These are phyloP conservation scores for Papiliotrema terrestris DNA, from an alignment of 1,284 basidiomycete species.

Conservation along the genomic window DNA sequence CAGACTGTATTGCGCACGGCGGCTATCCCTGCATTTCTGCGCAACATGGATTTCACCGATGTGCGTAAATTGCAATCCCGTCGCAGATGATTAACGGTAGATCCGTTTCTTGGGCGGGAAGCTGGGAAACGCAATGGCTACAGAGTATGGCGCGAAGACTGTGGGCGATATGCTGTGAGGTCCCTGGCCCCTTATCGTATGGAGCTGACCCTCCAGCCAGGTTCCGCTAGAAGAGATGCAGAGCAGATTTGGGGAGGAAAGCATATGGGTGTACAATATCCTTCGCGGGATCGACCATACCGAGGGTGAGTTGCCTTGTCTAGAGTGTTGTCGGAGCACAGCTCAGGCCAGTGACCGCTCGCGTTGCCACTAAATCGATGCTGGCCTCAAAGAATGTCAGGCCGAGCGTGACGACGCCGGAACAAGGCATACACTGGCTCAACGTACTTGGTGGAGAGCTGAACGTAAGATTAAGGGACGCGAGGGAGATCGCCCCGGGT, in stretches of 20 bases:
- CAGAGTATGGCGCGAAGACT: constrained; percentile 80
- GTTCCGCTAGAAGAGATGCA: constrained; percentile 54
- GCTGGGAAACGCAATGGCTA: constrained; percentile 79
- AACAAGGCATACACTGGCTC: constrained; percentile 85
- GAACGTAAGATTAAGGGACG: constrained; percentile 76
- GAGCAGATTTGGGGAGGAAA: constrained; percentile 54
- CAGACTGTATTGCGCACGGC: constrained; percentile 76
- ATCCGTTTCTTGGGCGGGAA: constrained; percentile 95
- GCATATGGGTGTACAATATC: constrained; percentile 84
- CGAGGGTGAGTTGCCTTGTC: constrained; percentile 62
- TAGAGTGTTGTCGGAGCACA: background rate
- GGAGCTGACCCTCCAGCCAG: constrained; percentile 27
- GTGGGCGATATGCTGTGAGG: constrained; percentile 80
- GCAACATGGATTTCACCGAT: constrained; percentile 81
- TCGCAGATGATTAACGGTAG: constrained; percentile 48
- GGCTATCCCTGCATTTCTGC: constrained; percentile 78
- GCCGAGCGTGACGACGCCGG: constrained; percentile 64
- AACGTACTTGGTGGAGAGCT: constrained; percentile 86
- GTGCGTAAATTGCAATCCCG: constrained; percentile 46
- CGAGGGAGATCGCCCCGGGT: constrained; percentile 65
- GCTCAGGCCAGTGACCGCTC: constrained; percentile 70
- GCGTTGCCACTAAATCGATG: constrained; percentile 83
- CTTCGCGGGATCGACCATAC: constrained; percentile 78
- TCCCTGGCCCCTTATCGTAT: background rate
- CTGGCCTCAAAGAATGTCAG: constrained; percentile 86